A percentile compares a stretch with the other conserved stretches of the same genome.
Evolutionary conservation across 2,329 filamentous ascomycete species (phyloP).

Genomic region (Phialophora chinensis): DNA sequence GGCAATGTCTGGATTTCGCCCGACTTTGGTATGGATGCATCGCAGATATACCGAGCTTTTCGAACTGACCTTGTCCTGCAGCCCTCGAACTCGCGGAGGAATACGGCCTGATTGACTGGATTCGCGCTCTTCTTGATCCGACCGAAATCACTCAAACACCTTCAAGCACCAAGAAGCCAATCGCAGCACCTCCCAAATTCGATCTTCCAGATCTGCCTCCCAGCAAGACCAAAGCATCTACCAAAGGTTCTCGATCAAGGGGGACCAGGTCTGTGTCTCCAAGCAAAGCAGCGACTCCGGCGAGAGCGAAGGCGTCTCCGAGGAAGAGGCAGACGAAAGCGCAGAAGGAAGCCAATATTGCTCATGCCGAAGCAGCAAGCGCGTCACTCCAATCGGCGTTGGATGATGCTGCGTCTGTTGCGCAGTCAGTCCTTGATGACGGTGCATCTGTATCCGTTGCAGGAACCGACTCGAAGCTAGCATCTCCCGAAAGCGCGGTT

Average conservation of each 20-base stretch:
- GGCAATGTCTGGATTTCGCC: constrained; percentile 97
- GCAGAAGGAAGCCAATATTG: constrained; percentile 56
- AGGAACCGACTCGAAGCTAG: constrained; percentile 38
- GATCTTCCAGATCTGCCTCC: constrained; percentile 65
- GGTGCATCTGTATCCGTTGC: constrained; percentile 44
- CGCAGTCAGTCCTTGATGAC: constrained; percentile 54
- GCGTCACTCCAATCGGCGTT: constrained; percentile 56
- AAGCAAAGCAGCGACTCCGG: constrained; percentile 48
- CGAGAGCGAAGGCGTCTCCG: constrained; percentile 55
- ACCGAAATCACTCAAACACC: constrained; percentile 72
- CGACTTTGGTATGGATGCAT: constrained; percentile 61
- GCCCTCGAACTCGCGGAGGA: constrained; percentile 84
- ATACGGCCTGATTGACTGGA: constrained; percentile 85
- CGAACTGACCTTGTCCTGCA: constrained; percentile 48
- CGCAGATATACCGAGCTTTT: constrained; percentile 15
- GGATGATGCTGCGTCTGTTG: constrained; percentile 49
- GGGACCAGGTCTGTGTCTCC: constrained; percentile 66
- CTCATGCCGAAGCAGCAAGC: constrained; percentile 56
- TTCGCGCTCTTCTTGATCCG: constrained; percentile 89
- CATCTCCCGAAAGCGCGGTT: constrained; percentile 16
- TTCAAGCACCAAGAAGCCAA: constrained; percentile 74
- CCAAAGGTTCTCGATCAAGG: constrained; percentile 48
- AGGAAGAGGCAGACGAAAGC: constrained; percentile 59
- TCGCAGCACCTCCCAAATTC: constrained; percentile 81
- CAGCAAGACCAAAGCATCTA: constrained; percentile 46